Evolutionary conservation across 768 basidiomycete species (phyloP).

Genomic region (Tulasnella calospora): DNA sequence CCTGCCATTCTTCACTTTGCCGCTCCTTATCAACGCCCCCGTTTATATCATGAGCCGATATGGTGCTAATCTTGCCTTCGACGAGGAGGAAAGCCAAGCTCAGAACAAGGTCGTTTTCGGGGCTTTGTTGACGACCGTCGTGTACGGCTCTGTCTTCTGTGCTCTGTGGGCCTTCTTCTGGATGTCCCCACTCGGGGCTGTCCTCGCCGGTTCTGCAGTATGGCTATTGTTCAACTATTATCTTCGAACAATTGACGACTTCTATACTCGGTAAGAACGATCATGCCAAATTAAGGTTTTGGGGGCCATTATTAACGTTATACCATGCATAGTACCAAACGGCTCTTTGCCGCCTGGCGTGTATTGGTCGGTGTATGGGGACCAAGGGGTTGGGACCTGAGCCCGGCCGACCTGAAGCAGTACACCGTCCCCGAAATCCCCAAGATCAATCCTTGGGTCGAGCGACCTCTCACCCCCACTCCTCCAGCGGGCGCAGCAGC

Average conservation of each 20-base stretch:
- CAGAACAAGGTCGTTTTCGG: conserved; percentile 95
- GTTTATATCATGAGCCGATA: conserved; percentile 75
- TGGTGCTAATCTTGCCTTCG: conserved; percentile 67
- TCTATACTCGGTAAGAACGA: conserved; percentile 66
- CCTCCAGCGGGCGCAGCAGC: conserved; percentile 13
- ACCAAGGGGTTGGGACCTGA: conserved; percentile 76
- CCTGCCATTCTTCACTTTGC: conserved; percentile 54
- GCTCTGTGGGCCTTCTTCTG: conserved; percentile 78
- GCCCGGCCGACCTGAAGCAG: conserved; percentile 63
- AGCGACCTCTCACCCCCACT: conserved; percentile 33
- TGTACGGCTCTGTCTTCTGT: conserved; percentile 82
- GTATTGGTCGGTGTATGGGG: conserved; percentile 94
- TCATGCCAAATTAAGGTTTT: background rate
- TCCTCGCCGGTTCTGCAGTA: conserved; percentile 62
- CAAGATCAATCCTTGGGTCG: conserved; percentile 67
- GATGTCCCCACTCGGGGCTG: conserved; percentile 67
- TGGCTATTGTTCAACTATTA: conserved; percentile 84
- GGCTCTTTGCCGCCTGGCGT: conserved; percentile 88
- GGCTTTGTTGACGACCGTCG: conserved; percentile 60
- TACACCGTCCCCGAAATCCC: conserved; percentile 65
- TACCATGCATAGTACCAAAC: conserved; percentile 58
- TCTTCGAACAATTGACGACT: conserved; percentile 78
- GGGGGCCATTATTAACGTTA: conserved; percentile 15
- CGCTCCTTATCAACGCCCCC: conserved; percentile 43
- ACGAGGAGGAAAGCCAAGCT: conserved; percentile 92